Percentiles rank a stretch among this genome's conserved stretches.
Conservation (phyloP, 495 filamentous ascomycete genomes). For the Aspergillus haitiensis region DNA sequence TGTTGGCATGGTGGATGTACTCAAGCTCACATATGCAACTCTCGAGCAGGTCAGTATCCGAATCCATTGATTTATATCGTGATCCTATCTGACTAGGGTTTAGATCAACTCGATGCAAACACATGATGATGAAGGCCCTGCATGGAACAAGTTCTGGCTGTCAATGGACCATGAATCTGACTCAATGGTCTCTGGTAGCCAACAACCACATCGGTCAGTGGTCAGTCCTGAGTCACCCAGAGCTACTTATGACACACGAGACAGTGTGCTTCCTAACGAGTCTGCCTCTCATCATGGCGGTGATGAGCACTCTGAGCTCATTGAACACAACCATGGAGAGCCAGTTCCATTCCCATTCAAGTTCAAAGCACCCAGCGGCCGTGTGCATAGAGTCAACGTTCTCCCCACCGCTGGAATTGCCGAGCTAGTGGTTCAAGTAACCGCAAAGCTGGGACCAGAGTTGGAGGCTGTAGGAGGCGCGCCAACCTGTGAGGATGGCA, state of each 20-base stretch:
- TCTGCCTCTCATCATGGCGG: conserved; percentile 90
- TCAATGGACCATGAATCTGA: conserved; percentile 96
- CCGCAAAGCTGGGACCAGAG: conserved; percentile 85
- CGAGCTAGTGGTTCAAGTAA: conserved; percentile 76
- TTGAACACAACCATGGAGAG: conserved; percentile 55
- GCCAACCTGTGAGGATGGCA: conserved; percentile 71
- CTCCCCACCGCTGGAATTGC: conserved; percentile 75
- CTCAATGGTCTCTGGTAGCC: conserved; percentile 91
- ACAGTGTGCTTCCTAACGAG: conserved; percentile 87
- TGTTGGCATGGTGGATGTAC: conserved; percentile 97
- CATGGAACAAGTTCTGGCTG: conserved; percentile 99
- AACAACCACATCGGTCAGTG: conserved; percentile 63
- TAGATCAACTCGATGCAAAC: conserved; percentile 77
- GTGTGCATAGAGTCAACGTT: conserved; percentile 90
- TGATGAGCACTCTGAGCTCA: conserved; percentile 68
- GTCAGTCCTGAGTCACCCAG: conserved; percentile 76
- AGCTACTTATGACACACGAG: conserved; percentile 61
- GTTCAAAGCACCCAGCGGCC: conserved; percentile 96
- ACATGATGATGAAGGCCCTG: conserved; percentile 86
- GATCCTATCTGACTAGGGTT: conserved; percentile 1
- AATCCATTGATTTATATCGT: neutral
- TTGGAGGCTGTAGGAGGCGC: conserved; percentile 81
- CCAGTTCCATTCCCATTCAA: conserved; percentile 93
- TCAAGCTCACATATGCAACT: conserved; percentile 97
- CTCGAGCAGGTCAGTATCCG: conserved; percentile 78